phyloP scores from a whole-genome alignment of 2,329 filamentous ascomycete genomes.

The Neurospora sp. region DNA sequence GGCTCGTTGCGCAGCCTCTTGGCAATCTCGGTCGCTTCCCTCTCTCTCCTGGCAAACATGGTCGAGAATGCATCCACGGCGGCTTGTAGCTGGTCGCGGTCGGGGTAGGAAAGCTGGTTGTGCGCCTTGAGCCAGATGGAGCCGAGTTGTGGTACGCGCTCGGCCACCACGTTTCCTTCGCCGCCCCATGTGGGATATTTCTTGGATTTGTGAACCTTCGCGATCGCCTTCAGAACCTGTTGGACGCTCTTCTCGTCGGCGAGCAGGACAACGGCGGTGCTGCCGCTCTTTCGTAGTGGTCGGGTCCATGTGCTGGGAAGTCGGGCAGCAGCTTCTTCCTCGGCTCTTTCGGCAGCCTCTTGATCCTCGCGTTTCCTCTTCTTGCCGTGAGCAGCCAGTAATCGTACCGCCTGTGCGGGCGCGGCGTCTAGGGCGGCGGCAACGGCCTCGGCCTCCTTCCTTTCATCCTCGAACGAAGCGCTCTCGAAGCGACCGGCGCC shows the following conservation, averaged over 20 bases:
- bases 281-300: conserved; percentile 60
- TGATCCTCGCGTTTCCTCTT: conserved; percentile 46
- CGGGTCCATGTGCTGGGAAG: conserved; percentile 69
- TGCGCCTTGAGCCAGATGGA: conserved; percentile 52
- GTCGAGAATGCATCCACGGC: conserved; percentile 80
- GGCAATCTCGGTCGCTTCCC: conserved; percentile 50
- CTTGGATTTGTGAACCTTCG: conserved; percentile 50
- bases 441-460: conserved; percentile 24
- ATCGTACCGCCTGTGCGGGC: conserved; percentile 32
- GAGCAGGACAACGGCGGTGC: conserved; percentile 71
- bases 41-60: conserved; percentile 65
- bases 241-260: conserved; percentile 75
- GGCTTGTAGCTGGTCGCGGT: conserved; percentile 54
- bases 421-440: conserved; percentile 22
- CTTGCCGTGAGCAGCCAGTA: conserved; percentile 31
- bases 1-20: conserved; percentile 65
- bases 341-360: conserved; percentile 50
- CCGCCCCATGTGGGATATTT: conserved; percentile 61
- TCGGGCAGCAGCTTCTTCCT: conserved; percentile 47
- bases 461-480: conserved; percentile 62
- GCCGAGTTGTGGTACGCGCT: conserved; percentile 49
- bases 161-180: conserved; percentile 46
- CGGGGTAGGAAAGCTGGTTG: conserved; percentile 61
- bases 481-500: conserved; percentile 70
- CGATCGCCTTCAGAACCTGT: conserved; percentile 64